Conservation (phyloP, 495 filamentous ascomycete species). For the Podospora tetraspora region DNA sequence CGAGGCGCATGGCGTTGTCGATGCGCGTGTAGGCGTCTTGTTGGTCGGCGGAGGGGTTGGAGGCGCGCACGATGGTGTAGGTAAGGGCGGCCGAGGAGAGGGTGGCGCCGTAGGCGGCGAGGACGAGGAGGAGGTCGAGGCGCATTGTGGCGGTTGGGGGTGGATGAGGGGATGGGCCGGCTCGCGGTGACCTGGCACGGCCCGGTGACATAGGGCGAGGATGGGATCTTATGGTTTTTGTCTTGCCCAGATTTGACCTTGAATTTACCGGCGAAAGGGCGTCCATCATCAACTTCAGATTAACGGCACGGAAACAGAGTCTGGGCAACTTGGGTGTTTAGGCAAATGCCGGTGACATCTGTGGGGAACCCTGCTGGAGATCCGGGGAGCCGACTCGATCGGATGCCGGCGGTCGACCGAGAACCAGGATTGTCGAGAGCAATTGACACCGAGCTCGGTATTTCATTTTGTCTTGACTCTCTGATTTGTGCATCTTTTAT, state of each 20-base stretch:
- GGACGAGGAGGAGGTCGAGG: constrained; percentile 22
- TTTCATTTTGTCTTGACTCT: background rate
- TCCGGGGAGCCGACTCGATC: background rate
- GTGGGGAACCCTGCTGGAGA: background rate
- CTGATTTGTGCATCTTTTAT: background rate
- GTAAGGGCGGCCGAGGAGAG: constrained; percentile 28
- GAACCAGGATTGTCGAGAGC: background rate
- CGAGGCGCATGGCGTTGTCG: constrained; percentile 33
- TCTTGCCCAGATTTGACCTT: background rate
- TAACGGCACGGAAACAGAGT: background rate
- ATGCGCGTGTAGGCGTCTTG: constrained; percentile 36
- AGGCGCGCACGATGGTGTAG: constrained; percentile 27
- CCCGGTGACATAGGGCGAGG: background rate
- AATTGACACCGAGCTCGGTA: background rate
- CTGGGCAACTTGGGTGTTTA: background rate
- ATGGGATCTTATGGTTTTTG: background rate
- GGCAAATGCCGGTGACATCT: background rate
- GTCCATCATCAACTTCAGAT: background rate
- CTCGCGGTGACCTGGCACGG: too few species aligned
- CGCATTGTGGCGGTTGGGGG: background rate
- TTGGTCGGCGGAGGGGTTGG: constrained; percentile 36
- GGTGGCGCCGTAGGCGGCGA: constrained; percentile 12
- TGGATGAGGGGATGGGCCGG: background rate
- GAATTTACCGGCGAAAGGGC: background rate
- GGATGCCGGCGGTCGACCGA: background rate